Conservation (phyloP, 2,329 filamentous ascomycete species). For the Elsinoe arachidis region DNA sequence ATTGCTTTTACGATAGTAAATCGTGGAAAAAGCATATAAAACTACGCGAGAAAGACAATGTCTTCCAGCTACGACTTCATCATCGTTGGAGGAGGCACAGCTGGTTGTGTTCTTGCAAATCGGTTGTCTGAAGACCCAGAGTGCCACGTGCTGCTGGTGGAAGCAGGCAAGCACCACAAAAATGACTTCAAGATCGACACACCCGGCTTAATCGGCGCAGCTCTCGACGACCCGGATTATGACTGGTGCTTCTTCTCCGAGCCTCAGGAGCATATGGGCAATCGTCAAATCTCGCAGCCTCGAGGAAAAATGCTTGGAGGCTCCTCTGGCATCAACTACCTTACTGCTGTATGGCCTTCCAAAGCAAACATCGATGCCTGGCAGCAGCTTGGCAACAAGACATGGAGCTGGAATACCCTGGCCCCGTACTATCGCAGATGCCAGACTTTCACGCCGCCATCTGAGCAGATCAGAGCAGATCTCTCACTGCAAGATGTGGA, state of each 20-base stretch:
- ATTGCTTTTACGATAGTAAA: too few species aligned
- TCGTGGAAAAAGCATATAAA: too few species aligned
- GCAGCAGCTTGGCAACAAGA: conserved; percentile 23
- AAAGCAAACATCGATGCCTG: conserved; percentile 27
- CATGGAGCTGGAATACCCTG: conserved; percentile 39
- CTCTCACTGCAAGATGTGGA: not conserved
- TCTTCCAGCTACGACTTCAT: conserved; percentile 19
- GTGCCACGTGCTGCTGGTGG: conserved; percentile 23
- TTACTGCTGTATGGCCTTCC: conserved; percentile 21
- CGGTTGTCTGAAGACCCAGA: conserved; percentile 22
- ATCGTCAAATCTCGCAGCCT: conserved; percentile 19
- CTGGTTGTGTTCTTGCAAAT: conserved; percentile 24
- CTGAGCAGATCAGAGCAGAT: not conserved
- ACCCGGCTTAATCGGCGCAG: conserved; percentile 16
- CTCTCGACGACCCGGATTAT: conserved; percentile 15
- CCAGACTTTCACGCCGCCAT: conserved; percentile 19
- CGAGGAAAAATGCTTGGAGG: conserved; percentile 32
- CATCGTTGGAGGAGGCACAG: conserved; percentile 23
- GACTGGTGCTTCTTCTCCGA: conserved; percentile 20
- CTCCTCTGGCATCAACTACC: conserved; percentile 29
- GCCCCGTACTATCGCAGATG: conserved; percentile 31
- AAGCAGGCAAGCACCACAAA: conserved; percentile 21
- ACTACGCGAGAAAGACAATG: too few species aligned
- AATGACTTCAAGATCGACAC: conserved; percentile 19
- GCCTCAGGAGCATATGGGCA: conserved; percentile 14